Base-by-base conservation (phyloP, 345 rosid species). In the Populus nigra region DNA sequence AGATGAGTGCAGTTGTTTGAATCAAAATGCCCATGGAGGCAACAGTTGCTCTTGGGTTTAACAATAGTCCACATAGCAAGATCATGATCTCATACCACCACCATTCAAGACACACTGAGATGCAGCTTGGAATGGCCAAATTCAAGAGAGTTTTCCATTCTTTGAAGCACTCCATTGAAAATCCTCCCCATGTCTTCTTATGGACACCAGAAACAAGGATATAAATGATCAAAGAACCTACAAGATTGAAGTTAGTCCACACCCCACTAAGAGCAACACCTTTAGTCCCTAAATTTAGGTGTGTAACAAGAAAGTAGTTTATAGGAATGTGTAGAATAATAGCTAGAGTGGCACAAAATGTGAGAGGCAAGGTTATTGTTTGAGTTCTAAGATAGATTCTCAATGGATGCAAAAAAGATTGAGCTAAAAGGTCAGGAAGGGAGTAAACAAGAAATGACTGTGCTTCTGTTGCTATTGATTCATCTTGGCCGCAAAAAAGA, bases 71-170 rank as follows among this genome's bases (percentile, higher is more conserved):
- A 75, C 97, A 91, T 0, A 94, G 84, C 76, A 92, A 73, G 67
- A 90, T 92, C 97, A 94, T 94, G 84, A 92, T 91, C 70, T 94
- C 98, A 18, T 94, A 94, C 97, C 98, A 94, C 98, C 98, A 94
- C 97, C 98, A 94, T 84, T 94, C 98, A 16, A 94, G 84, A 83
- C 97, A 94, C 47, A 94, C 97, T 0, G 98, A 94, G 41, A 93
- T 78, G 77, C 97, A 94, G 81, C 97, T 93, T 27, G 98, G 98
- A 70, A 94, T 82, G 0, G 98, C 87, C 86, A 91, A 55, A 57
- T 79, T 86, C 71, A 89, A 57, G 27, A 94, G 79, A 59, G 82
- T 67, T 81, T 79, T 81, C 93, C 97, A 92, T 17, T 88, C 91
- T 73, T 66, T 86, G 2, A 92, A 85, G 80, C 91, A 81, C 6